Evolutionary conservation across 768 basidiomycete genomes (phyloP), one percentile per base, ranked within the genome.

Genomic region (Lyophyllum shimeji): DNA sequence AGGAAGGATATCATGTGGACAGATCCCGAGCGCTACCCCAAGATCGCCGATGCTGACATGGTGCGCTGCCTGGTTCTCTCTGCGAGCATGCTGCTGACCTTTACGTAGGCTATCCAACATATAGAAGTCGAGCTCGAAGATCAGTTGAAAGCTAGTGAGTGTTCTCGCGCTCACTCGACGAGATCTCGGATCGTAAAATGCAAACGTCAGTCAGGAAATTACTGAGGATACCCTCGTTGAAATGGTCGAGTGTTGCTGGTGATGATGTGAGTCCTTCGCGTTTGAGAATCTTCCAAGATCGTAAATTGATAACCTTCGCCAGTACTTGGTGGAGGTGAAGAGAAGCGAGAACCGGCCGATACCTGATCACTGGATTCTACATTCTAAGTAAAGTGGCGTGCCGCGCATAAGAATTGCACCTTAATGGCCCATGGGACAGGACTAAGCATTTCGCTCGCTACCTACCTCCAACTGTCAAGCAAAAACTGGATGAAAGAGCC

Each of bases 251-350:
- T 4, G 77, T 87, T 12, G 72, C 78, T 0, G 86, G 82, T 0
- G 86, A 88, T 52, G 93, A 94, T 69, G 93, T 92, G 61, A 55
- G 74, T 7, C 18, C 43, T 21, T 15, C 24, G 33, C 3, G 57
- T 24, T 44, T 54, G 54, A 15, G 46, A 31, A 12, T 39, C 37
- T 46, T n/a, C n/a, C n/a, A 39, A 7, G 24, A 39, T 59, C 29
- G 15, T 27, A n/a, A 24, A 25, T 46, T 27, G 29, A 7, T 8
- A 15, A 18, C n/a, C 9, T 31, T n/a, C 4, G 25, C 7, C 61
- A 97, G 87, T 95, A 82, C 67, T 74, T 97, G 9, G 76, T 96
- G 9, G 92, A 96, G 68, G 71, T 96, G 21, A 86, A 83, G 57
- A 85, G 83, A 51, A 69, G 60, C 15, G 76, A 81, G 67, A 67